Evolutionary conservation across 805 yeast species (phyloP), one percentile per base, ranked within the genome.

Genomic region (Yarrowia yakushimensis): DNA sequence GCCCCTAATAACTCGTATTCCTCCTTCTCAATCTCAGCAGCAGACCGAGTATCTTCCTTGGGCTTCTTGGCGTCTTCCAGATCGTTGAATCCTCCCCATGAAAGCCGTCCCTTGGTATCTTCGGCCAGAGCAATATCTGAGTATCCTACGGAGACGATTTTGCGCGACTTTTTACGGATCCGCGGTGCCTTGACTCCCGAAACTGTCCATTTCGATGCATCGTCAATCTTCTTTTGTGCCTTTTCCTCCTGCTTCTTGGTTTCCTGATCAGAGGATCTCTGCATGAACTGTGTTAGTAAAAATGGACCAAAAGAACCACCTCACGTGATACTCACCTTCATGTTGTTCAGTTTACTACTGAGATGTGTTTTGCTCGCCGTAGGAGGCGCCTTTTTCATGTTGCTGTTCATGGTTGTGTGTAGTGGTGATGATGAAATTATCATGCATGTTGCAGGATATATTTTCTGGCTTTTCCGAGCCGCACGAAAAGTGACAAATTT

Each of bases 1-100:
- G 48, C 48, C 2, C 48, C 36, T 39, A 55, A 30, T 22, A 55
- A 28, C 30, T 27, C 48, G 17, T 28, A 2, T 30, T 55, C 61
- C 17, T 55, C 61, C 17, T 12, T 39, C 13, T 55, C 37, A 28
- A 55, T 55, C 39, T 55, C 48, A 4, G 46, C 61, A 15, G 20
- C 31, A 4, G 61, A 39, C 22, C 46, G 46, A 4, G 27, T 55
- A 13, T 39, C 48, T 8, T 13, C 61, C 23, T 10, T 12, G 31
- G 59, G 59, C 25, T 52, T 52, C 33, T 52, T 52, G 7, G 30
- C 12, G n/a, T 52, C 59, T 18, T 52, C 43, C 17, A 52, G 42
- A 52, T 52, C 59, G 33, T 52, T 52, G 25, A 52, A 52, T 34
- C 59, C 59, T 34, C 59, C 59, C 59, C 59, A 52, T 5, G 59